Base-by-base conservation (phyloP, 441 rosid species). In the Pelargonium australe region DNA sequence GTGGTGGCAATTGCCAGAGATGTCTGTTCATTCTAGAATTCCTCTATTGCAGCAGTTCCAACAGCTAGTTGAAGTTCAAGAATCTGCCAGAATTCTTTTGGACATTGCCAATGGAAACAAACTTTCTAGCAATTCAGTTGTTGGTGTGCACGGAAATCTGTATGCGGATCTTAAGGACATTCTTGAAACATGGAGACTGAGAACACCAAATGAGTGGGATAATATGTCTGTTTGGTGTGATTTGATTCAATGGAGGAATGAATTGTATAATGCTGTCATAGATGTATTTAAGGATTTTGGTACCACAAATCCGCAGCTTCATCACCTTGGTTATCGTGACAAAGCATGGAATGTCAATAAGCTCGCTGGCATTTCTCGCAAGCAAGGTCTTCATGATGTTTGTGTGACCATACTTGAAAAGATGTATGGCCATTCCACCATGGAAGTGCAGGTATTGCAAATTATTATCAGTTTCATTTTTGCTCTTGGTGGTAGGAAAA, bases 1-100 rank as follows among this genome's bases (percentile, higher is more conserved):
- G 73, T 95, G 99, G 98, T 95, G 99, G 97, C 98, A 89, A 80
- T 85, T 95, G 80, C 99, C 99, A 70, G 98, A 95, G 82, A 87
- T 95, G 87, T 92, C 95, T 49, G 88, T 87, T 71, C 97, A 90
- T 80, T 87, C 98, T 43, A 92, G 89, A 84, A 83, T 95, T 78
- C 97, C 98, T 69, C 89, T 95, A 70, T 80, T 95, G 80, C 98
- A 90, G 83, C 96, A 95, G 78, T 95, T 95, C 78, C 99, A 95
- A 79, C 98, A 95, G 82, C 78, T 95, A 66, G 95, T 92, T 71
- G 99, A 95, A 83, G 98, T 92, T 72, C 97, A 95, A 78, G 99
- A 95, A 85, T 95, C 99, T 73, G 83, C 90, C 65, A 83, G 90
- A 82, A 87, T 92, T 81, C 83, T 84, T 64, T 80, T 87, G 61